Conservation (phyloP, 345 rosid genomes). For the Populus alba region DNA sequence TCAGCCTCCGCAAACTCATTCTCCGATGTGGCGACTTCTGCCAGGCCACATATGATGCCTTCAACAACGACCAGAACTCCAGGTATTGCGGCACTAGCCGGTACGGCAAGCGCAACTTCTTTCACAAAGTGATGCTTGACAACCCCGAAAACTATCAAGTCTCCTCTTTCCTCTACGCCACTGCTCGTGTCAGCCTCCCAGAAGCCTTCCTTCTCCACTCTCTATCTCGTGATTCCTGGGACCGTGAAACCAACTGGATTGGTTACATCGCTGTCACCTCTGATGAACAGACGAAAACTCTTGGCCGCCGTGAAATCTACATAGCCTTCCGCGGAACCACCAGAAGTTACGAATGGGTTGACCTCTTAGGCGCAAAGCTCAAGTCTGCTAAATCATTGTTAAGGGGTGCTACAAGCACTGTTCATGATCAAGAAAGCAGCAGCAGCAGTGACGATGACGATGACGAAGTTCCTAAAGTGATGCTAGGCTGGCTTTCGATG, state of each 20-base stretch:
- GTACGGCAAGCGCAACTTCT: conserved; percentile 58
- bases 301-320: conserved; percentile 77
- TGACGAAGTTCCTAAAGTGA: conserved; percentile 48
- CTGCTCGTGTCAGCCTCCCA: conserved; percentile 57
- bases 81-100: conserved; percentile 87
- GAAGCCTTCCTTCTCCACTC: conserved; percentile 69
- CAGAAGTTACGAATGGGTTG: conserved; percentile 78
- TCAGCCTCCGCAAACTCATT: conserved; percentile 61
- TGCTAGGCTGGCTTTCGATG: conserved; percentile 81
- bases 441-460: conserved; percentile 42
- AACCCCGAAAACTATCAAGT: conserved; percentile 49
- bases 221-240: conserved; percentile 73
- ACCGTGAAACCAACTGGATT: conserved; percentile 96
- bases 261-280: conserved; percentile 77
- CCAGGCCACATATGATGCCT: conserved; percentile 89
- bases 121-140: conserved; percentile 67
- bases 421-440: conserved; percentile 5
- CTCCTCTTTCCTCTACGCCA: conserved; percentile 63
- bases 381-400: conserved; percentile 51
- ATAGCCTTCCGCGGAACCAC: conserved; percentile 73
- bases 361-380: conserved; percentile 57
- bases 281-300: conserved; percentile 41
- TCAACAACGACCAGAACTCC: conserved; percentile 79
- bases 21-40: conserved; percentile 89
- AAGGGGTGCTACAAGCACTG: neutral